Conservation (phyloP, 371 early-diverging fungal species). For the Apophysomyces variabilis region DNA sequence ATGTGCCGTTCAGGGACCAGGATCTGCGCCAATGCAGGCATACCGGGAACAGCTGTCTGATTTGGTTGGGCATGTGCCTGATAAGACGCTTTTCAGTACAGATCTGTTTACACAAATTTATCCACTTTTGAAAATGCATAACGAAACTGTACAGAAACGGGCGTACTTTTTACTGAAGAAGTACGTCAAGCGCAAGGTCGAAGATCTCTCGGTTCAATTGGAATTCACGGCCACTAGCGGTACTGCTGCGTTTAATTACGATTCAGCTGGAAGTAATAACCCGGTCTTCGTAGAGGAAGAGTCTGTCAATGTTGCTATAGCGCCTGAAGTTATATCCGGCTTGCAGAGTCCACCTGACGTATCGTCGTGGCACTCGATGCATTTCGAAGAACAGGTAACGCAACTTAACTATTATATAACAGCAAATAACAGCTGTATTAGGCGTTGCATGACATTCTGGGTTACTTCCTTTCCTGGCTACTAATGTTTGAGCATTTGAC, state of each 20-base stretch:
- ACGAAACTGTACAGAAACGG: constrained; percentile 48
- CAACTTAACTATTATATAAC: background rate
- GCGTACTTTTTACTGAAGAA: constrained; percentile 49
- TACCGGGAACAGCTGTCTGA: constrained; percentile 42
- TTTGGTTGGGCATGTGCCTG: constrained; percentile 36
- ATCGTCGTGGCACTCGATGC: constrained; percentile 22
- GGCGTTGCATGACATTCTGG: constrained; percentile 51
- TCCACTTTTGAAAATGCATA: constrained; percentile 25
- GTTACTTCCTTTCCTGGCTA: constrained; percentile 78
- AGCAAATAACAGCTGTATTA: background rate
- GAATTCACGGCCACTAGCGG: constrained; percentile 46
- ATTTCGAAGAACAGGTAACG: constrained; percentile 27
- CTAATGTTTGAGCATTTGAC: constrained; percentile 76
- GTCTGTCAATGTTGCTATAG: constrained; percentile 22
- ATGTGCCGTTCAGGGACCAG: constrained; percentile 8
- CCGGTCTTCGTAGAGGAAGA: constrained; percentile 22
- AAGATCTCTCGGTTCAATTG: constrained; percentile 52
- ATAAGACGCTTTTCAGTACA: constrained; percentile 30
- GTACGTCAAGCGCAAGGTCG: constrained; percentile 42
- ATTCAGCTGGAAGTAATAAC: background rate
- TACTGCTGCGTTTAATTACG: constrained; percentile 6
- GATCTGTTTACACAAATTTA: background rate
- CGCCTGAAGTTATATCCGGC: constrained; percentile 21
- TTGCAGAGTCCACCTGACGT: constrained; percentile 37
- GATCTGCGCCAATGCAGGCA: constrained; percentile 1